Percentiles rank a stretch among this genome's conserved stretches.
Evolutionary conservation across 108 stramenopile genomes (phyloP).

Genomic region (Skeletonema menzelii): DNA sequence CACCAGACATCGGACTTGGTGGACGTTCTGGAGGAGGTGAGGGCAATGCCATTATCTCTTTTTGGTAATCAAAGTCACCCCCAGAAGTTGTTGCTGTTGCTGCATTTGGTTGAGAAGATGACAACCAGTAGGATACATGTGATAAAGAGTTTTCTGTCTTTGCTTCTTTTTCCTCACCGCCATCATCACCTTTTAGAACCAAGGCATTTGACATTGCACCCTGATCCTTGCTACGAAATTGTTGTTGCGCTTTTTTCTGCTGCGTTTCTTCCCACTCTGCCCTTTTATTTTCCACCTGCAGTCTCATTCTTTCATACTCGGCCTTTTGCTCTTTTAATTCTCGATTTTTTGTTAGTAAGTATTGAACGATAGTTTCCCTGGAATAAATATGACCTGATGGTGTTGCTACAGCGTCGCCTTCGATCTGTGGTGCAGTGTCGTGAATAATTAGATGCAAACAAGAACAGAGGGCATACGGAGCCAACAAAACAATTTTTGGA

Average conservation of each 20-base stretch:
- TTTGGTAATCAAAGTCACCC: conserved; percentile 33
- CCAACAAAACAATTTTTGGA: conserved; percentile 14
- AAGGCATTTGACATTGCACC: conserved; percentile 27
- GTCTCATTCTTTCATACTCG: conserved; percentile 43
- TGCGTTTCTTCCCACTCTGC: conserved; percentile 33
- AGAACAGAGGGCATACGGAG: conserved; percentile 1
- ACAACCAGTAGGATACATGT: conserved; percentile 80
- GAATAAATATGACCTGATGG: conserved; percentile 72
- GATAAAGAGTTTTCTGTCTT: conserved; percentile 51
- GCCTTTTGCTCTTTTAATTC: conserved; percentile 52
- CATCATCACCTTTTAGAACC: conserved; percentile 21
- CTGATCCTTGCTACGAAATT: conserved; percentile 40
- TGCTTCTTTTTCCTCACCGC: conserved; percentile 22
- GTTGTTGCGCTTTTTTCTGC: conserved; percentile 22
- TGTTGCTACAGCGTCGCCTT: conserved; percentile 39
- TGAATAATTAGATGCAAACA: not conserved
- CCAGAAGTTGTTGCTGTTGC: not conserved
- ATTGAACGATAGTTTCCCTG: conserved; percentile 70
- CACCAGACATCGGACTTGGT: conserved; percentile 77
- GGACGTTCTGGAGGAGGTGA: conserved; percentile 76
- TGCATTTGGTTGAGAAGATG: conserved; percentile 69
- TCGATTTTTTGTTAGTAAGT: conserved; percentile 71
- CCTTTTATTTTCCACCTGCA: conserved; percentile 19
- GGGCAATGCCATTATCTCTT: conserved; percentile 13
- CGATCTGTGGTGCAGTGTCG: not conserved